These are phyloP conservation scores for Fusarium sp. DNA, from an alignment of 2,329 filamentous ascomycete genomes.

Conservation along the genomic window DNA sequence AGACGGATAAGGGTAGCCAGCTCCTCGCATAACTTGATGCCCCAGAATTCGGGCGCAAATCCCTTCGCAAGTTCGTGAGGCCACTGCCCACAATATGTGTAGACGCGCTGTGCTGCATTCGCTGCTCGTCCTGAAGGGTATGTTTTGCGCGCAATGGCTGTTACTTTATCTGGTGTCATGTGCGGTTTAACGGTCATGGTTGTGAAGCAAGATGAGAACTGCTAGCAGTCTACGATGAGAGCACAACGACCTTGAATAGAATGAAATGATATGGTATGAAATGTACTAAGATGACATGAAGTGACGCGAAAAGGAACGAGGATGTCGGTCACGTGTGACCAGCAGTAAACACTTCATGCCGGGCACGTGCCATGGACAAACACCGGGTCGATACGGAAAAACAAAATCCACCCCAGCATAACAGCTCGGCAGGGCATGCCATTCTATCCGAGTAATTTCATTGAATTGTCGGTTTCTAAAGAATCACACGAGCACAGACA, in stretches of 20 bases:
- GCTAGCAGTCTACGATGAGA: not conserved
- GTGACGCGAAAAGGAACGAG: not conserved
- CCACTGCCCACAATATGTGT: slow-evolving; percentile 1
- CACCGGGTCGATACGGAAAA: not conserved
- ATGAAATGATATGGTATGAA: not conserved
- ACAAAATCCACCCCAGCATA: not conserved
- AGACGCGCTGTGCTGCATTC: slow-evolving; percentile 8
- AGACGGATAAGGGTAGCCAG: not conserved
- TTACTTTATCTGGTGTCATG: no score
- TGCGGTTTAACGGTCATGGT: not conserved
- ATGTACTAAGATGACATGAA: not conserved
- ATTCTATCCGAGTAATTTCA: not conserved
- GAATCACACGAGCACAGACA: no score
- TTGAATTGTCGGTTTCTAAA: not conserved
- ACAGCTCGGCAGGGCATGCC: not conserved
- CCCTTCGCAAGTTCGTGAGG: not conserved
- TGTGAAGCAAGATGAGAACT: not conserved
- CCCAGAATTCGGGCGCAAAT: not conserved
- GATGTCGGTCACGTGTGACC: not conserved
- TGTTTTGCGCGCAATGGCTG: not conserved
- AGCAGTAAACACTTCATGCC: not conserved
- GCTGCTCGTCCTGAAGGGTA: slow-evolving; percentile 5
- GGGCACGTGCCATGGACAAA: not conserved
- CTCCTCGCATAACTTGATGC: not conserved
- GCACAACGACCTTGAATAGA: no score